Evolutionary conservation across 495 filamentous ascomycete genomes (phyloP).

Genomic region (Bombardia bombarda): DNA sequence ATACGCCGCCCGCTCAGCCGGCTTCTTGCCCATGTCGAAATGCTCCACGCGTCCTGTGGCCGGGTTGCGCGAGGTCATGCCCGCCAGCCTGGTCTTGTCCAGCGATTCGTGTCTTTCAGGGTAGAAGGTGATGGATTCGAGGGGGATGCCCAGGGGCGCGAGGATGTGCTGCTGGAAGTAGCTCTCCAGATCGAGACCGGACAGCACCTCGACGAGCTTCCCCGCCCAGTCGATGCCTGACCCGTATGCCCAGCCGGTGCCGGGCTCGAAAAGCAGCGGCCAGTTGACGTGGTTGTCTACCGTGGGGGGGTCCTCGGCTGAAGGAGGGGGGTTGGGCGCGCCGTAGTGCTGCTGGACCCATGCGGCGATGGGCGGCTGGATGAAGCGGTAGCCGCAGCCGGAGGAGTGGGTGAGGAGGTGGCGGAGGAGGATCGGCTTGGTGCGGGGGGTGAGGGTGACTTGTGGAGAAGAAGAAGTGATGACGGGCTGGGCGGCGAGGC

Average conservation of each 20-base stretch:
- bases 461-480: slow-evolving; percentile 16
- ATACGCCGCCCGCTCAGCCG: slow-evolving; percentile 1
- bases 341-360: slow-evolving; percentile 2
- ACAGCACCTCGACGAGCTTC: slow-evolving; percentile 18
- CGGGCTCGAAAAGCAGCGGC: slow-evolving; percentile 30
- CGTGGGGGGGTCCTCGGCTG: slow-evolving; percentile 4
- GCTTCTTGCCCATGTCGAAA: neutral
- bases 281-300: slow-evolving; percentile 19
- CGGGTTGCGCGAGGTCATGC: slow-evolving; percentile 13
- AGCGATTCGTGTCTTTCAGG: slow-evolving; percentile 7
- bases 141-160: slow-evolving; percentile 7
- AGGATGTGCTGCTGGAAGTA: slow-evolving; percentile 23
- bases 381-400: slow-evolving; percentile 22
- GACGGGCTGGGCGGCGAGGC: slow-evolving; percentile 20
- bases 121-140: slow-evolving; percentile 19
- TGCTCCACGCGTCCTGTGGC: slow-evolving; percentile 8
- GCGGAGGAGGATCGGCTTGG: slow-evolving; percentile 22
- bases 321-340: neutral
- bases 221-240: slow-evolving; percentile 27
- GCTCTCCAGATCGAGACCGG: slow-evolving; percentile 16
- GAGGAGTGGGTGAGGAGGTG: slow-evolving; percentile 30
- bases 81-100: slow-evolving; percentile 1
- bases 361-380: slow-evolving; percentile 14
- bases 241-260: slow-evolving; percentile 30
- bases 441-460: slow-evolving; percentile 13